Evolutionary conservation across 2,329 filamentous ascomycete genomes (phyloP).

Genomic region (Botrytis fabae): DNA sequence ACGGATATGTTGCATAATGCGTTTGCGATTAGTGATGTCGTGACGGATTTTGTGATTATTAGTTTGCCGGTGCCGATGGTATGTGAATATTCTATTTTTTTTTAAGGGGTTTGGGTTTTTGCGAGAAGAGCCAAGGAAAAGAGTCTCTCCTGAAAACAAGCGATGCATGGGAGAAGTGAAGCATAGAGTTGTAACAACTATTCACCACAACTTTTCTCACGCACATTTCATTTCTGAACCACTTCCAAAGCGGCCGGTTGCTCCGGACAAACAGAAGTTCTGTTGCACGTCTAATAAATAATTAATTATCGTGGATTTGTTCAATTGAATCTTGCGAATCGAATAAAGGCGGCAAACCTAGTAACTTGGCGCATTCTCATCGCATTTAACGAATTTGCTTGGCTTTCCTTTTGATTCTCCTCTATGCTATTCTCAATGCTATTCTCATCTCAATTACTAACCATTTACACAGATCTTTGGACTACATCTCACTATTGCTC

Average conservation of each 20-base stretch:
- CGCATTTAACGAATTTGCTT: background rate
- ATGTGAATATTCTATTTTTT: background rate
- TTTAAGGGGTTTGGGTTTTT: background rate
- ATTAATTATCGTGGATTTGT: background rate
- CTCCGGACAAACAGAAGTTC: background rate
- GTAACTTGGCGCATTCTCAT: background rate
- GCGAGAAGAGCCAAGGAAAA: background rate
- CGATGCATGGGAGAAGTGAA: background rate
- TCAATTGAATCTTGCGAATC: background rate
- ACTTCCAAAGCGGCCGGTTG: background rate
- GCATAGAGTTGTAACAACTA: background rate
- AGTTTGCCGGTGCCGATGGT: slow-evolving; percentile 18
- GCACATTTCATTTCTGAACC: background rate
- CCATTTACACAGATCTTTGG: background rate
- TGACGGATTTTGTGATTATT: slow-evolving; percentile 16
- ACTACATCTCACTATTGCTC: slow-evolving; percentile 1
- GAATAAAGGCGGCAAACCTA: background rate
- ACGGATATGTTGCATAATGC: slow-evolving; percentile 18
- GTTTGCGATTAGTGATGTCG: slow-evolving; percentile 20
- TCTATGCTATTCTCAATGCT: too few species aligned
- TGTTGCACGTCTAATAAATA: slow-evolving; percentile 9
- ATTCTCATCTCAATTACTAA: background rate
- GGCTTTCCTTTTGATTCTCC: background rate
- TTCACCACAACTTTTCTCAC: background rate
- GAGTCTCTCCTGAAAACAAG: background rate